phyloP scores from a whole-genome alignment of 2,329 filamentous ascomycete genomes.

The Penicillium sp. region DNA sequence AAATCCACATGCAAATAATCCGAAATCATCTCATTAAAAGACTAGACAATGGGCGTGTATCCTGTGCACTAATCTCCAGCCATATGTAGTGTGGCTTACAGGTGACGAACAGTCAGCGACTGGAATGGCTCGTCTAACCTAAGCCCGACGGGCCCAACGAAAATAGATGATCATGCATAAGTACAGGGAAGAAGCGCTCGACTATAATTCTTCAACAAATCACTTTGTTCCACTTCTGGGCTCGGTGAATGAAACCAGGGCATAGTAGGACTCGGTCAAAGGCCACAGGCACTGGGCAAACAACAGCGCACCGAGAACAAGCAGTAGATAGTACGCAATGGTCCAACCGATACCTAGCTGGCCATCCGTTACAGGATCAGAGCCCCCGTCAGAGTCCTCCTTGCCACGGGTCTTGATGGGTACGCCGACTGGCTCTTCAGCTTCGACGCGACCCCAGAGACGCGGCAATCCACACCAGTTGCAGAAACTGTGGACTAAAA shows the following conservation, averaged over 20 bases:
- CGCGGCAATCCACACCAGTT: conserved; percentile 90
- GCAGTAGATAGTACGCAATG: conserved; percentile 74
- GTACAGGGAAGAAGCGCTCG: background rate
- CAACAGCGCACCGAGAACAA: conserved; percentile 70
- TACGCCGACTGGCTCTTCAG: conserved; percentile 44
- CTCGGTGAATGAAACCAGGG: conserved; percentile 38
- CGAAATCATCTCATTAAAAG: background rate
- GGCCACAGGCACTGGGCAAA: conserved; percentile 75
- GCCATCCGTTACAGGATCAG: conserved; percentile 26
- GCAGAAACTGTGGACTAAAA: conserved; percentile 83
- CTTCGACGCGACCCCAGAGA: conserved; percentile 77
- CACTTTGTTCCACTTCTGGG: background rate
- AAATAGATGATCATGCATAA: conserved; percentile 1
- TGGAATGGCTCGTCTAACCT: too few relatives aligned
- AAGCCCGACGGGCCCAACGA: too few relatives aligned
- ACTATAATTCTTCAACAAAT: background rate
- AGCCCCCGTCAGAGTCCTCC: conserved; percentile 36
- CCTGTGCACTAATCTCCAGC: background rate
- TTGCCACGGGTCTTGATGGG: conserved; percentile 42
- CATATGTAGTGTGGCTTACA: background rate
- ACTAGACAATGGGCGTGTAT: background rate
- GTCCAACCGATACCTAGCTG: conserved; percentile 65
- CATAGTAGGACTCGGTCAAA: conserved; percentile 63
- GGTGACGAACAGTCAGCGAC: background rate
- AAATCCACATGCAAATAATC: too few relatives aligned